These are phyloP conservation scores for Fusarium phyllophilum DNA, from an alignment of 2,329 filamentous ascomycete species.

Conservation along the genomic window DNA sequence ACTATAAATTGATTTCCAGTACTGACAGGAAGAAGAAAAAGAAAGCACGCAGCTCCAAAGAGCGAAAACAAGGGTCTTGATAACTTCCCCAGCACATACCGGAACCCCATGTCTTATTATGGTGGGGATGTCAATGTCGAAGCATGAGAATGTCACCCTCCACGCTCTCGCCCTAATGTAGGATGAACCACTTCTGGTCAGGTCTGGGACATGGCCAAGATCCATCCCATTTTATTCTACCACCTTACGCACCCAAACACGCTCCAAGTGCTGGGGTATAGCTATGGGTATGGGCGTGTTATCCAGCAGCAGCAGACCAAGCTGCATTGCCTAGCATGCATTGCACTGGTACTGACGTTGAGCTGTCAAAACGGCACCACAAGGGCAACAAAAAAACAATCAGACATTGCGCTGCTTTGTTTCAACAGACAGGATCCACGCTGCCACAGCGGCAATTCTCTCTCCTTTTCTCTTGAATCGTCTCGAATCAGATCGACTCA, in stretches of 20 bases:
- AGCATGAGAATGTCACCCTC: slow-evolving; percentile 46
- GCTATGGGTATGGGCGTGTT: slow-evolving; percentile 8
- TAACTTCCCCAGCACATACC: slow-evolving; percentile 34
- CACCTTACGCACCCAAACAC: slow-evolving; percentile 26
- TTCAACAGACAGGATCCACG: slow-evolving; percentile 33
- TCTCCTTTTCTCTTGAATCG: slow-evolving; percentile 15
- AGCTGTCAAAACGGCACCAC: slow-evolving; percentile 24
- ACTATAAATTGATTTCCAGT: not conserved
- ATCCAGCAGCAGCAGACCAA: slow-evolving; percentile 1
- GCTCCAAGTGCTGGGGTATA: slow-evolving; percentile 14
- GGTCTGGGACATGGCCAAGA: slow-evolving; percentile 42
- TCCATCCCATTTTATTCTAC: slow-evolving; percentile 44
- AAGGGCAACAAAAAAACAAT: not conserved
- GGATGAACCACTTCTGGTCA: slow-evolving; percentile 46
- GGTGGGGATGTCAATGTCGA: slow-evolving; percentile 39
- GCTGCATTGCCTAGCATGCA: not conserved
- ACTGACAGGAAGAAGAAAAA: not conserved
- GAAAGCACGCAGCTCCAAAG: not conserved
- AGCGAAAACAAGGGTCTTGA: slow-evolving; percentile 39
- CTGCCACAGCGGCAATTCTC: slow-evolving; percentile 32
- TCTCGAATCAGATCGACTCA: slow-evolving; percentile 20
- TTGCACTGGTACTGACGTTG: slow-evolving; percentile 15
- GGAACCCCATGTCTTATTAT: slow-evolving; percentile 29
- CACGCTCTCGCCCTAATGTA: slow-evolving; percentile 48
- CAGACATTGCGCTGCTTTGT: slow-evolving; percentile 18